phyloP scores from a whole-genome alignment of 2,329 filamentous ascomycete genomes.

The Gliomastix tumulicola region DNA sequence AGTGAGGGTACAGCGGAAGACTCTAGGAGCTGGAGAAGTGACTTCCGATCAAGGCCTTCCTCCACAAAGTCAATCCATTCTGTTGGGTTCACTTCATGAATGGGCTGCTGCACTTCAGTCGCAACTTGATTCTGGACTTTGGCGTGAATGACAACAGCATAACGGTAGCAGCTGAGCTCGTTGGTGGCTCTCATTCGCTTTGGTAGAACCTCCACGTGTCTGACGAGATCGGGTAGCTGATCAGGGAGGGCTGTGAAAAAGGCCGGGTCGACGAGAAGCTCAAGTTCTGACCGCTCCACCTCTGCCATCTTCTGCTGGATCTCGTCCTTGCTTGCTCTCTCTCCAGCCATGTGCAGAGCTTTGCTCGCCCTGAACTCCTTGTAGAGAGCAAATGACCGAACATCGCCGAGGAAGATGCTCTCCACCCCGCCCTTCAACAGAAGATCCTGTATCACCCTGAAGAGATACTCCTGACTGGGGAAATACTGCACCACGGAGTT shows the following conservation, averaged over 20 bases:
- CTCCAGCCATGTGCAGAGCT: constrained; percentile 3
- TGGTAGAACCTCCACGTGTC: constrained; percentile 15
- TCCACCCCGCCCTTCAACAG: constrained; percentile 1
- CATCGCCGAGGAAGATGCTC: constrained; percentile 11
- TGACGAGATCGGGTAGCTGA: constrained; percentile 8
- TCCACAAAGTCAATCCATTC: constrained; percentile 12
- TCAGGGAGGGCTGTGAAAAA: constrained; percentile 11
- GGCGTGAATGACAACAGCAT: constrained; percentile 13
- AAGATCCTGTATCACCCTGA: constrained; percentile 3
- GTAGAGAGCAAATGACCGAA: constrained; percentile 9
- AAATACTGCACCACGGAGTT: constrained; percentile 6
- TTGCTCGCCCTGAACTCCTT: constrained; percentile 8
- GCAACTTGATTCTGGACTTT: not conserved
- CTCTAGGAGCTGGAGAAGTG: not conserved
- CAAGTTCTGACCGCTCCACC: constrained; percentile 9
- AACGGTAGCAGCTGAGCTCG: constrained; percentile 16
- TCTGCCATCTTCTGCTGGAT: constrained; percentile 7
- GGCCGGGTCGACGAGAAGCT: constrained; percentile 14
- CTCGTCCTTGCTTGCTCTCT: constrained; percentile 2
- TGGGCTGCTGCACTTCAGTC: no score
- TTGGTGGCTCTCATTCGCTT: constrained; percentile 16
- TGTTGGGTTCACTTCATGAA: constrained; percentile 1
- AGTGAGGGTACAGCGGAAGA: not conserved
- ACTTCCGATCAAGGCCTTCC: constrained; percentile 3
- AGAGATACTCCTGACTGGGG: constrained; percentile 2